Conservation (phyloP, 805 yeast species). For the Wickerhamomyces kurtzmanii region DNA sequence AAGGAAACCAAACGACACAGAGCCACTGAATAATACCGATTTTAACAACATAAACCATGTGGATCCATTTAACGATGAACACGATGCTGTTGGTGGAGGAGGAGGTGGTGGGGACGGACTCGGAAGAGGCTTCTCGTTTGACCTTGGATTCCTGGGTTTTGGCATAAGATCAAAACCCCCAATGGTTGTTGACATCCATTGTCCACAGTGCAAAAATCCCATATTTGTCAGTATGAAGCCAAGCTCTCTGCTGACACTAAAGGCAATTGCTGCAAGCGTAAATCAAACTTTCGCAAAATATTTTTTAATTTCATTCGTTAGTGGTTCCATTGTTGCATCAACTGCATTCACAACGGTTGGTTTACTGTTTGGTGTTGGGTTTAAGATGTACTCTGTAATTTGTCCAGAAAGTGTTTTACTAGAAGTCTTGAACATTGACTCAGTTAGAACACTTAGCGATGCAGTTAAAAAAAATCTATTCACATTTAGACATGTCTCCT, state of each 20-base stretch:
- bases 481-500: conserved; percentile 3
- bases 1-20: conserved; percentile 2
- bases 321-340: conserved; percentile 14
- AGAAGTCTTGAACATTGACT: conserved; percentile 16
- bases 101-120: no score
- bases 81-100: no score
- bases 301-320: conserved; percentile 5
- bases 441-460: conserved; percentile 6
- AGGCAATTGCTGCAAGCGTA: conserved; percentile 10
- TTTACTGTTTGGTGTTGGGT: conserved; percentile 17
- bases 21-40: neutral
- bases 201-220: conserved; percentile 27
- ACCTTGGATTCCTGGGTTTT: neutral
- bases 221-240: conserved; percentile 16
- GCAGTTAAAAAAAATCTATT: conserved; percentile 3
- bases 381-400: conserved; percentile 14
- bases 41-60: neutral
- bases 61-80: neutral
- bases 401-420: conserved; percentile 23
- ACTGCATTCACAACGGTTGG: conserved; percentile 12
- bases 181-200: conserved; percentile 11
- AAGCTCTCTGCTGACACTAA: conserved; percentile 4
- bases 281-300: conserved; percentile 2
- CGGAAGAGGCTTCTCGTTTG: neutral
- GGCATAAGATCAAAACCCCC: neutral